Evolutionary conservation across 1,284 basidiomycete genomes (phyloP).

Genomic region (Cutaneotrichosporon mucoides): DNA sequence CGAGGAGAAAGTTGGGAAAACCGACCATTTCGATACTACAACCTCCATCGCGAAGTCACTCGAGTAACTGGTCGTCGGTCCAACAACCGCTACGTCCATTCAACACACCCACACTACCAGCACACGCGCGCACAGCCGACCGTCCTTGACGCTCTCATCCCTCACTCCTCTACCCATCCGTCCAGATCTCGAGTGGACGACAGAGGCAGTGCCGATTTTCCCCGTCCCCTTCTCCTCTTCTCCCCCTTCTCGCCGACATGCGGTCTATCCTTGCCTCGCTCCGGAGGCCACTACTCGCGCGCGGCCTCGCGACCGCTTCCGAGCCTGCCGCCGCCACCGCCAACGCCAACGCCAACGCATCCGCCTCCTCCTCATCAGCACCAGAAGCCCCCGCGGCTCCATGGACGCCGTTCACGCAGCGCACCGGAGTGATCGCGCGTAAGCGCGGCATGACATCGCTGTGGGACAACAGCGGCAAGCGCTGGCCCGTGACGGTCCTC

Average conservation of each 20-base stretch:
- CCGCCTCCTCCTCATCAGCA: conserved; percentile 5
- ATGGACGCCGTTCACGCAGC: conserved; percentile 81
- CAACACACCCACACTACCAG: no score
- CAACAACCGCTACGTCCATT: no score
- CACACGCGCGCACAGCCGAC: no score
- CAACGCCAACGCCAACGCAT: conserved; percentile 2
- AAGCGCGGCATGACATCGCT: conserved; percentile 95
- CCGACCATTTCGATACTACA: no score
- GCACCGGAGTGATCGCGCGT: conserved; percentile 90
- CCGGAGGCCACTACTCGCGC: conserved; percentile 10
- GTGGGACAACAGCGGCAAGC: conserved; percentile 84
- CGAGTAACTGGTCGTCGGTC: no score
- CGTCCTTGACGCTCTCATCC: no score
- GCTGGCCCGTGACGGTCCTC: conserved; percentile 87
- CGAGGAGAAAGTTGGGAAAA: no score
- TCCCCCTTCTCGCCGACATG: conserved; percentile 16
- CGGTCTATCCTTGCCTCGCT: conserved; percentile 24
- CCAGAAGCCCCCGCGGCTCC: conserved; percentile 19
- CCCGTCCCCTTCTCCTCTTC: background rate
- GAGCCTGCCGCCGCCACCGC: conserved; percentile 13
- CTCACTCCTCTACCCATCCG: no score
- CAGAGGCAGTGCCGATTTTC: background rate
- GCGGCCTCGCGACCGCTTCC: conserved; percentile 21
- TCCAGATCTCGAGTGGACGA: no score
- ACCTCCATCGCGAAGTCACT: no score